Evolutionary conservation across 225 moss, liverwort and hornwort species (phyloP).

Genomic region (Physcomitrellopsis africana): DNA sequence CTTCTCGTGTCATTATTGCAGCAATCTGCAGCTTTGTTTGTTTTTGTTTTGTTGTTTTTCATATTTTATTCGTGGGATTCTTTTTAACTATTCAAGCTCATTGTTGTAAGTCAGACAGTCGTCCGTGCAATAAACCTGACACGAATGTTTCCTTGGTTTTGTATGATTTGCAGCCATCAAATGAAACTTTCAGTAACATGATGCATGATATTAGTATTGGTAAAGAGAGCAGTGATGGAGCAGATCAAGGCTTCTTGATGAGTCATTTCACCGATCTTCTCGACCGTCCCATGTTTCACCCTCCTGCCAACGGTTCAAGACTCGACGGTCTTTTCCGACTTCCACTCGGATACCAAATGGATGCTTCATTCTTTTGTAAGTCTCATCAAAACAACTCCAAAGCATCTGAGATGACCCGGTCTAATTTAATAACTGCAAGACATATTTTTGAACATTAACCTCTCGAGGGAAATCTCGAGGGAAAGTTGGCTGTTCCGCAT

Average conservation of each 20-base stretch:
- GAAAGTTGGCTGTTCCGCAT: no score
- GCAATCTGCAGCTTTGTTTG: neutral
- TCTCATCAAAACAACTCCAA: neutral
- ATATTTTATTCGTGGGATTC: neutral
- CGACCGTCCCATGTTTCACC: conserved; percentile 80
- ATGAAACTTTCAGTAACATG: conserved; percentile 73
- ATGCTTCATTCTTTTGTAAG: conserved; percentile 95
- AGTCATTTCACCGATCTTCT: conserved; percentile 76
- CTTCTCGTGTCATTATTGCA: neutral
- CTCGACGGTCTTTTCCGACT: conserved; percentile 71
- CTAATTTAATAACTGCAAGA: no score
- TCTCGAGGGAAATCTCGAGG: no score
- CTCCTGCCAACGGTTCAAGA: conserved; percentile 71
- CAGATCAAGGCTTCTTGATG: conserved; percentile 89
- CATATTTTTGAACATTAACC: neutral
- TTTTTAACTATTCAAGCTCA: neutral
- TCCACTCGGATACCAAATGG: conserved; percentile 98
- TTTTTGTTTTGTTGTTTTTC: no score
- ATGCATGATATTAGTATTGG: conserved; percentile 58
- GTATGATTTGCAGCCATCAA: conserved; percentile 69
- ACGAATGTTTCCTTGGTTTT: conserved; percentile 5
- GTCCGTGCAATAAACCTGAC: neutral
- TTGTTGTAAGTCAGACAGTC: neutral
- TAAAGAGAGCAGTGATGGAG: conserved; percentile 74
- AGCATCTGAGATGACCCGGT: neutral